Percentiles rank a stretch among this genome's conserved stretches.
These are phyloP conservation scores for Aureobasidium lini DNA, from an alignment of 2,329 filamentous ascomycete species.

Conservation along the genomic window DNA sequence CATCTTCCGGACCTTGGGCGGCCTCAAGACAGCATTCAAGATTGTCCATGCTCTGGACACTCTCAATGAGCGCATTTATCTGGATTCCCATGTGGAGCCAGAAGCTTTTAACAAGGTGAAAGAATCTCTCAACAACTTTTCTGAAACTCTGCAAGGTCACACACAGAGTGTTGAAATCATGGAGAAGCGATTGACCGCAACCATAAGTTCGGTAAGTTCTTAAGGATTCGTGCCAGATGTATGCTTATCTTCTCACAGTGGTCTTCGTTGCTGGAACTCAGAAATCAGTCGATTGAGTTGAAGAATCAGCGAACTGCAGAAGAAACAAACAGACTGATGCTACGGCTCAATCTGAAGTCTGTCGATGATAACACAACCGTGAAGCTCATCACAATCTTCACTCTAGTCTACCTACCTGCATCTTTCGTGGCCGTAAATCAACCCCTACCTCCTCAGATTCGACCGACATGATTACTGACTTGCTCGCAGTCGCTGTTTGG, in stretches of 20 bases:
- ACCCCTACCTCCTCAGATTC: neutral
- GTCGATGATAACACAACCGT: neutral
- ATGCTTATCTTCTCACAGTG: neutral
- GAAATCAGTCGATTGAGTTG: neutral
- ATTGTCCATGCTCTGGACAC: too few species aligned
- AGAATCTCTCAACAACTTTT: neutral
- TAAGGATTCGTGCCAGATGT: neutral
- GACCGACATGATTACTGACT: too few species aligned
- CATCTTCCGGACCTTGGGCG: neutral
- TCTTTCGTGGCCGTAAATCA: neutral
- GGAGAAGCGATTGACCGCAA: neutral
- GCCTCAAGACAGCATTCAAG: neutral
- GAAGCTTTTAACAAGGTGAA: neutral
- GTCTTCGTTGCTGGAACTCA: neutral
- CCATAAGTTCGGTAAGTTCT: neutral
- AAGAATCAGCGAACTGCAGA: neutral
- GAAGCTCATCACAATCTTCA: neutral
- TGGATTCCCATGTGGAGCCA: neutral
- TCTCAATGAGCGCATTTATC: neutral
- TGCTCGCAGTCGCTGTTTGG: neutral
- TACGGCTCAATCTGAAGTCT: neutral
- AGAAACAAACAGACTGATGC: neutral
- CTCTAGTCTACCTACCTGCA: neutral
- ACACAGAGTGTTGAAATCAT: neutral
- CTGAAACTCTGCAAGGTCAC: neutral